Base-by-base conservation (phyloP, 2,329 filamentous ascomycete genomes). In the Daldinia sp. region DNA sequence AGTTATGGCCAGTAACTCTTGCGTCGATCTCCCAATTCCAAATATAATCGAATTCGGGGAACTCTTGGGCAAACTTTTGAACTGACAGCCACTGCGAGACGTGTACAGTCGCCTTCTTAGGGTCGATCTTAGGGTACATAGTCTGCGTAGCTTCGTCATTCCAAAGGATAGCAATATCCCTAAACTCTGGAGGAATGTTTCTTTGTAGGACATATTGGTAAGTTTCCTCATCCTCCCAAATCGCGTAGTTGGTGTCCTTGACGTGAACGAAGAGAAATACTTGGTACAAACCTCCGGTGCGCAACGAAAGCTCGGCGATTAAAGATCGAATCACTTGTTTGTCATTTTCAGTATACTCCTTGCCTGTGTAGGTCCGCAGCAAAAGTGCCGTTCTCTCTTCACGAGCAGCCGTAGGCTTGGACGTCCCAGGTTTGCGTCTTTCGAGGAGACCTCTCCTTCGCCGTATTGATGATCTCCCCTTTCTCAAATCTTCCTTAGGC, bases 11-110 rank as follows among this genome's bases (percentile, higher is more conserved):
- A 0, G 88, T 92, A 72, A 90, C 90, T 48, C 92, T 85, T 29
- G 90, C 88, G 72, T 95, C 91, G 78, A 93, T 91, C 74, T 95
- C 92, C 91, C 91, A 94, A 74, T 94, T 94, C 91, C 92, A 95
- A 69, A 93, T 83, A 70, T 86, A 93, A 69, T 94, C 90, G 67
- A 91, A 95, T 70, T 94, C 87, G 0, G 90, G 90, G 70, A 93
- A 89, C 50, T 90, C 89, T 71, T 90, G 84, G 61, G 86, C 86
- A 73, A 94, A 93, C 77, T 89, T 89, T 73, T 93, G 91, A 2
- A 93, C 82, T 4, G 90, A 89, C 68, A 92, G 82, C 81, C 89
- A 92, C 71, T 92, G 89, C 27, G 84, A 81, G 25, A 82, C 82
- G 69, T 87, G 84, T n/a, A 87, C 86, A 52, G 77, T 80, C 63